A percentile compares a stretch with the other conserved stretches of the same genome.
Evolutionary conservation across 1,284 basidiomycete species (phyloP).

Genomic region (Mrakiaceae sp.): DNA sequence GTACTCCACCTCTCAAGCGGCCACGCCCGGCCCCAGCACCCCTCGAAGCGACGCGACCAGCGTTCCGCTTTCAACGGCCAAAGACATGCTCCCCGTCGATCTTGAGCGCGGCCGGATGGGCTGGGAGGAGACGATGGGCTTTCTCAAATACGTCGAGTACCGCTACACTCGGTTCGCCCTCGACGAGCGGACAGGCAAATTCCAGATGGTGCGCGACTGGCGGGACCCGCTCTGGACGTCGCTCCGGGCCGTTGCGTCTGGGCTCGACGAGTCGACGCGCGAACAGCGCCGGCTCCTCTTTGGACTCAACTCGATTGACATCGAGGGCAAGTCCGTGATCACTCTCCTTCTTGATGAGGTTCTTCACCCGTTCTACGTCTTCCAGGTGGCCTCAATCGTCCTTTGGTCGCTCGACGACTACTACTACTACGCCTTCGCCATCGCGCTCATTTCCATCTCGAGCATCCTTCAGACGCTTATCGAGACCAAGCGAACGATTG

Average conservation of each 20-base stretch:
- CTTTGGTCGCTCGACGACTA: conserved; percentile 94
- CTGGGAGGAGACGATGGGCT: conserved; percentile 34
- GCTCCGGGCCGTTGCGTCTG: conserved; percentile 49
- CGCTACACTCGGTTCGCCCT: conserved; percentile 85
- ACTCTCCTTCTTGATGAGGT: conserved; percentile 82
- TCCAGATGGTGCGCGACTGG: conserved; percentile 70
- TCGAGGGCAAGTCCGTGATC: conserved; percentile 74
- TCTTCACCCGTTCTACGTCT: conserved; percentile 94
- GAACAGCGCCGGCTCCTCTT: conserved; percentile 65
- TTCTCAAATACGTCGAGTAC: conserved; percentile 47
- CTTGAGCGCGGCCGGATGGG: conserved; percentile 30
- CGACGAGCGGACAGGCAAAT: conserved; percentile 51
- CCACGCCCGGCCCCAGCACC: conserved; percentile 1
- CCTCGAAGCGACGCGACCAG: conserved; percentile 6
- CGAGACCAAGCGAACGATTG: conserved; percentile 88
- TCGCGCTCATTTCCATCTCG: conserved; percentile 77
- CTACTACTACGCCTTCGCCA: conserved; percentile 96
- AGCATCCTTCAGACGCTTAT: conserved; percentile 80
- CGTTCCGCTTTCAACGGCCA: conserved; percentile 24
- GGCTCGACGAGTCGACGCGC: conserved; percentile 46
- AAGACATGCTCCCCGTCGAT: conserved; percentile 28
- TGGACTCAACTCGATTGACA: conserved; percentile 80
- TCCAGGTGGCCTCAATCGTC: conserved; percentile 91
- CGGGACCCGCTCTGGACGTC: conserved; percentile 70
- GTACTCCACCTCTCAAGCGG: neutral